Evolutionary conservation across 768 basidiomycete genomes (phyloP), one percentile per base, ranked within the genome.

Genomic region (Collybia mongolica): DNA sequence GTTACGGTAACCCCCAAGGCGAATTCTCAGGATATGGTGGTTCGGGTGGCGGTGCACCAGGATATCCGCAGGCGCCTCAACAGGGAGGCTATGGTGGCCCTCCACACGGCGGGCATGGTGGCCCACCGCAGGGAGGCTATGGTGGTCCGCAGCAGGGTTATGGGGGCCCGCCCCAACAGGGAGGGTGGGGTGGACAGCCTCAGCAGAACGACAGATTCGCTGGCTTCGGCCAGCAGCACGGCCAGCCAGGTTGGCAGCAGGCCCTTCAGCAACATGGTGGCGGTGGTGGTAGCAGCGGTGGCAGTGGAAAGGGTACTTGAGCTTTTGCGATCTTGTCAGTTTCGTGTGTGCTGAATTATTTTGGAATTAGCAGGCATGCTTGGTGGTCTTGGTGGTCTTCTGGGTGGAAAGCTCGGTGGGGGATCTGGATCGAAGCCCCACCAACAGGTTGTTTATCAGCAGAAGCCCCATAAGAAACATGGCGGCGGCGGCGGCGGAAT

Each of bases 401-500:
- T 62, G 3, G 57, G 59, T 22, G 55, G 54, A 4, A 36, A 58
- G 23, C 57, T 60, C 39, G 60, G 60, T 11, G 58, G 54, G 14
- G 36, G 46, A 40, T 22, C 57, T 46, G 60, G 59, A 19, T 32
- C 32, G 32, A 32, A 32, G 14, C 32, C 32, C 14, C 65, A 62
- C 22, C 73, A 70, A 29, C 70, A 64, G 38, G 65, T 65, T 9
- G 61, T 68, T 1, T 73, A 76, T 35, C 63, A 72, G 40, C 62
- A 69, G 41, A 59, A 63, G 14, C 70, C 61, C 36, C 72, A 68
- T 7, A 73, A 76, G 64, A 80, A 73, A 58, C 66, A 63, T 46
- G 19, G 37, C 6, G 62, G 59, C 36, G 26, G 18, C 48, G 81
- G 81, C 8, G 67, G 71, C 36, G 81, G 82, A 11, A 65, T 77